Evolutionary conservation across 2,329 filamentous ascomycete genomes (phyloP).

Genomic region (Xylaria hypoxylon): DNA sequence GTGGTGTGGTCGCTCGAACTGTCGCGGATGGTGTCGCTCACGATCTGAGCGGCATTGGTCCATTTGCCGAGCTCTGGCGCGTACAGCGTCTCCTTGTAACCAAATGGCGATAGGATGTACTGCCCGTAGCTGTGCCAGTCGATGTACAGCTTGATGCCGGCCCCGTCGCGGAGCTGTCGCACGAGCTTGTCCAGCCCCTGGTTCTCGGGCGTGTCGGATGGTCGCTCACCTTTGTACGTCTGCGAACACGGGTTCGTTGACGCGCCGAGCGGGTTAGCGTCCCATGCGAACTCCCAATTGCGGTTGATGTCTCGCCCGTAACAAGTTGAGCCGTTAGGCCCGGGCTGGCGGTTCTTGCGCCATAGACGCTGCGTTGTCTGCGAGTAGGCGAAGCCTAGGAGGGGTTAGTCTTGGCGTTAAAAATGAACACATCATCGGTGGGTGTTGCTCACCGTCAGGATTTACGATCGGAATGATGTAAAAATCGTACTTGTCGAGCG

Average conservation of each 20-base stretch:
- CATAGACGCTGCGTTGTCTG: conserved; percentile 69
- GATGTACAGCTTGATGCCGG: conserved; percentile 66
- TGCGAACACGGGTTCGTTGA: conserved; percentile 62
- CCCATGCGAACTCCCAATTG: conserved; percentile 65
- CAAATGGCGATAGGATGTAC: conserved; percentile 65
- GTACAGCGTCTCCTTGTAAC: conserved; percentile 56
- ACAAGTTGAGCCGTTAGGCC: conserved; percentile 50
- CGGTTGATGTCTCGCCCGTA: conserved; percentile 66
- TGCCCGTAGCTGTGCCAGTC: conserved; percentile 71
- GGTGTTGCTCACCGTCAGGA: conserved; percentile 61
- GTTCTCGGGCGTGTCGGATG: conserved; percentile 60
- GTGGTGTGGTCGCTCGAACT: conserved; percentile 47
- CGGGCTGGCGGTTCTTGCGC: conserved; percentile 65
- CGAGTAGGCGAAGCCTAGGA: conserved; percentile 67
- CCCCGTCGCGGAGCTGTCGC: conserved; percentile 50
- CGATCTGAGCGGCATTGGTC: conserved; percentile 49
- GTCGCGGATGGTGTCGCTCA: conserved; percentile 52
- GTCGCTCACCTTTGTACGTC: conserved; percentile 56
- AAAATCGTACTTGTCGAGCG: conserved; percentile 71
- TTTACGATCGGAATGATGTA: conserved; percentile 74
- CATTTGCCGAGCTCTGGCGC: conserved; percentile 58
- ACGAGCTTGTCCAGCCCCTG: conserved; percentile 54
- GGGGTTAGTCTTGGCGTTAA: background rate
- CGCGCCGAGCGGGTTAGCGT: conserved; percentile 54
- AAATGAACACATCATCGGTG: background rate